Base-by-base conservation (phyloP, 2,329 filamentous ascomycete genomes). In the Endoconidiophora laricicola region DNA sequence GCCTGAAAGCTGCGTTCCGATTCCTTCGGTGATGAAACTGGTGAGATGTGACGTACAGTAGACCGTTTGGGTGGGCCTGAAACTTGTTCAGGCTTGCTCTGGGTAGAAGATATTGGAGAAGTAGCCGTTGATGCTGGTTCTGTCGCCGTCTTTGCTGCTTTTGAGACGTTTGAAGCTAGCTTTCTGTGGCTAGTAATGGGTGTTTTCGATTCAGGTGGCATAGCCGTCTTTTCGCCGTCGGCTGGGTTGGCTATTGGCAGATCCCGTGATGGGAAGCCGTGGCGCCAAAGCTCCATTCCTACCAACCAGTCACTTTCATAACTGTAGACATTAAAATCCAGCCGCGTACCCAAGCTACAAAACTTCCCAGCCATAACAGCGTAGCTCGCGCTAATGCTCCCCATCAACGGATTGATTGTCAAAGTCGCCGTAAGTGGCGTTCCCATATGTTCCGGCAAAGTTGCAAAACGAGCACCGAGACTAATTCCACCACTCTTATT, bases 271-370 rank as follows among this genome's bases (percentile, higher is more conserved):
- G 57, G 51, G 14, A 66, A 62, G 18, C 69, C 70, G 58, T 78
- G 81, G 59, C 85, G 79, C 90, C 91, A 98, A 41, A 96, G 69
- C 67, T 98, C 91, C 67, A 86, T 85, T 12, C 91, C 91, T 22
- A 96, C 75, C 23, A 87, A 81, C 71, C 94, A 82, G 52, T 91
- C 84, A 61, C 86, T 94, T 68, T 98, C 91, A 68, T 95, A 98
- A 62, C 86, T 94, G 66, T 95, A 96, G 46, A 95, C 83, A 60
- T 98, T 98, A 66, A 98, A 98, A 60, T 93, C 87, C 66, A 96
- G 90, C 46, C 83, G 79, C 20, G 87, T 93, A 55, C 87, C 91
- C 46, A 98, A 74, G 9, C 86, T 84, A 57, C 94, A 77, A 58
- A 86, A 79, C 33, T 76, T 76, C 2, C 86, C 86, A 2, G 90